These are phyloP conservation scores for Golubevia pallescens DNA, from an alignment of 1,284 basidiomycete genomes.

Conservation along the genomic window DNA sequence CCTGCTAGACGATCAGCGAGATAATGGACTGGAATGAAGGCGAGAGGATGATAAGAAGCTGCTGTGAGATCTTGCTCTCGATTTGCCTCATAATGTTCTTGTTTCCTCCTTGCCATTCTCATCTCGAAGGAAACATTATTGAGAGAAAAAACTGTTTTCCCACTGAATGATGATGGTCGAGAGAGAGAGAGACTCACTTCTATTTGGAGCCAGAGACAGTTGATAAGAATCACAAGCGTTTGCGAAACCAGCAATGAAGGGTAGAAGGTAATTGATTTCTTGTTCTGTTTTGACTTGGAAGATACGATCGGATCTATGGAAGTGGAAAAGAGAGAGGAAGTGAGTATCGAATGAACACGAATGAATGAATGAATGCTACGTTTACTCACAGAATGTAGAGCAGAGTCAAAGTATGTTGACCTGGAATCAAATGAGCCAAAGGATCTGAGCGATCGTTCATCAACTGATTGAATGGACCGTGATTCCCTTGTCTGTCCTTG, in stretches of 20 bases:
- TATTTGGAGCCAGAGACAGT: no score
- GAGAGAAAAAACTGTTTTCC: no score
- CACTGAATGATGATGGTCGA: no score
- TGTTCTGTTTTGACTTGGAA: constrained; percentile 14
- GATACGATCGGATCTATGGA: constrained; percentile 5
- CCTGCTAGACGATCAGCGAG: no score
- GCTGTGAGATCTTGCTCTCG: no score
- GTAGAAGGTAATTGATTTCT: constrained; percentile 12
- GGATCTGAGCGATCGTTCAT: neutral
- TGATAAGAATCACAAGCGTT: constrained; percentile 1
- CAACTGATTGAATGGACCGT: neutral
- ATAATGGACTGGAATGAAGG: no score
- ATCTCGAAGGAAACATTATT: no score
- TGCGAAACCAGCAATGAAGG: constrained; percentile 18
- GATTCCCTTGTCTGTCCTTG: no score
- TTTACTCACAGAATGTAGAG: constrained; percentile 28
- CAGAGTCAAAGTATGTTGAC: constrained; percentile 23
- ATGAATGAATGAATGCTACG: neutral
- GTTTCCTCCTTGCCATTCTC: no score
- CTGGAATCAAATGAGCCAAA: constrained; percentile 8
- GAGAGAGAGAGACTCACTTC: no score
- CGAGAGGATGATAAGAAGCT: no score
- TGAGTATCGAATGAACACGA: neutral
- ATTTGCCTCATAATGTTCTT: no score
- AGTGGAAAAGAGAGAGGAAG: neutral